Evolutionary conservation across 1,139 yeast species (phyloP).

Genomic region (Martiniozyma asiatica): DNA sequence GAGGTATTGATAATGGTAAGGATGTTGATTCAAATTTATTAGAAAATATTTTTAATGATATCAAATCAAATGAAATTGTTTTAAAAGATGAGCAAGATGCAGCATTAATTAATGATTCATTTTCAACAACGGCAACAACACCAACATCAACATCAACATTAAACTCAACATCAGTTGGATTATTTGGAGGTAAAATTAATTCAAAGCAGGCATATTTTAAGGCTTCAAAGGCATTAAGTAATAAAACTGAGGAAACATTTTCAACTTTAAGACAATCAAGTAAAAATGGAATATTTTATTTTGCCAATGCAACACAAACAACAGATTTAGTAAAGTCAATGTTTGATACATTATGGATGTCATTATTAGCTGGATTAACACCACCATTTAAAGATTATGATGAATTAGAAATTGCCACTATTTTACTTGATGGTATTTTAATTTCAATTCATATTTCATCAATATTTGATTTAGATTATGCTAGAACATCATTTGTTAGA

Average conservation of each 20-base stretch:
- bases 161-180: no score
- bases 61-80: slow-evolving; percentile 73
- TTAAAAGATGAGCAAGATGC: slow-evolving; percentile 90
- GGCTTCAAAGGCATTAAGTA: slow-evolving; percentile 85
- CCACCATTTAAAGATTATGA: slow-evolving; percentile 88
- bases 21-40: slow-evolving; percentile 71
- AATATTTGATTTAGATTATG: slow-evolving; percentile 71
- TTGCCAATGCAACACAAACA: slow-evolving; percentile 48
- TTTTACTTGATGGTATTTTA: slow-evolving; percentile 77
- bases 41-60: slow-evolving; percentile 60
- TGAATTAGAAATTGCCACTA: slow-evolving; percentile 58
- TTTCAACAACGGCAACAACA: slow-evolving; percentile 24
- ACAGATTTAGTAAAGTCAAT: slow-evolving; percentile 87
- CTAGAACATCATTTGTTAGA: slow-evolving; percentile 79
- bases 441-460: slow-evolving; percentile 76
- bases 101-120: slow-evolving; percentile 50
- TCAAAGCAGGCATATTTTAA: slow-evolving; percentile 81
- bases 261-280: slow-evolving; percentile 48
- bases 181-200: slow-evolving; percentile 66
- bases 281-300: slow-evolving; percentile 28
- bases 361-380: slow-evolving; percentile 84
- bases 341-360: slow-evolving; percentile 95
- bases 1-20: slow-evolving; percentile 88
- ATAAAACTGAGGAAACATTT: slow-evolving; percentile 78
- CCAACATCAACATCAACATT: no score